Evolutionary conservation across 2,329 filamentous ascomycete genomes (phyloP).

Genomic region (Fusarium scirpi): DNA sequence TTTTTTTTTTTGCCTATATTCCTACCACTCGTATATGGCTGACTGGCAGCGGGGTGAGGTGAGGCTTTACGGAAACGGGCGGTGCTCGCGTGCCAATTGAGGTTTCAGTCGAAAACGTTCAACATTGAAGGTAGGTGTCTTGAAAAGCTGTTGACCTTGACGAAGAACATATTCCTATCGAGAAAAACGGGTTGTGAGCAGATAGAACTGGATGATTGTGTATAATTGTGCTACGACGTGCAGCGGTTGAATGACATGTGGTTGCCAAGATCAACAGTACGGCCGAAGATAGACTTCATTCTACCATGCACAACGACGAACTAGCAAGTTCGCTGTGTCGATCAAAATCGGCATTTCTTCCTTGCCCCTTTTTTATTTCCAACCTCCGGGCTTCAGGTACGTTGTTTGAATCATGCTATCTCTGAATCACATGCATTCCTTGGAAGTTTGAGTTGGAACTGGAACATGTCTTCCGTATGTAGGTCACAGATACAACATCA

Average conservation of each 20-base stretch:
- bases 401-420: slow-evolving; percentile 25
- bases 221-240: slow-evolving; percentile 23
- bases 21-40: slow-evolving; percentile 3
- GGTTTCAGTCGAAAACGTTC: slow-evolving; percentile 7
- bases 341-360: slow-evolving; percentile 39
- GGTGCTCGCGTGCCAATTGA: slow-evolving; percentile 38
- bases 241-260: slow-evolving; percentile 22
- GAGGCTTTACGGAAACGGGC: slow-evolving; percentile 16
- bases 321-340: slow-evolving; percentile 34
- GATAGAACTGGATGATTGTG: slow-evolving; percentile 8
- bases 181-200: neutral
- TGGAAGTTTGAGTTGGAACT: neutral
- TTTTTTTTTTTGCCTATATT: neutral
- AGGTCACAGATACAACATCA: neutral
- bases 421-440: slow-evolving; percentile 34
- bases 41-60: neutral
- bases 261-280: slow-evolving; percentile 30
- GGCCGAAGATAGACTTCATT: slow-evolving; percentile 36
- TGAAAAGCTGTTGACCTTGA: neutral
- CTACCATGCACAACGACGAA: slow-evolving; percentile 25
- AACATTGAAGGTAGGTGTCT: neutral
- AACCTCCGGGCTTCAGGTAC: slow-evolving; percentile 3
- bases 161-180: neutral
- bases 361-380: slow-evolving; percentile 31
- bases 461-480: neutral